Evolutionary conservation across 78 protist species (phyloP), one percentile per base, ranked within the genome.

Genomic region (Chrysochromulina parva): DNA sequence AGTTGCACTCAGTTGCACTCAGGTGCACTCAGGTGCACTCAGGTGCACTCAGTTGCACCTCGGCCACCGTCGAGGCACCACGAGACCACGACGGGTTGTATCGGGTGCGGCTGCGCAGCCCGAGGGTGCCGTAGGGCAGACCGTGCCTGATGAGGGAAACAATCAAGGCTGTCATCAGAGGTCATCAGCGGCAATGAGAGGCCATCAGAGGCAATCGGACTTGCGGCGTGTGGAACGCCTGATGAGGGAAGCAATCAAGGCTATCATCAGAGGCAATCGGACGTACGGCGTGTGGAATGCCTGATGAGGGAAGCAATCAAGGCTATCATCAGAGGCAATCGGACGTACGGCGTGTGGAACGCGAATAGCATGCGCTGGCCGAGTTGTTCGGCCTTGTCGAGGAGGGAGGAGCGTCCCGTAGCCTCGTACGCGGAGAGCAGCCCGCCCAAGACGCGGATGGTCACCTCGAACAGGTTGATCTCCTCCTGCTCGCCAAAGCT

Each of bases 401-500:
- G 76, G 82, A 92, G 90, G 3, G 85, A 0, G 20, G 4, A 1
- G 52, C 95, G 96, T n/a, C 50, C 85, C 20, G 98, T 90, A 22
- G 96, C 81, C 28, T 73, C 91, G 89, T 97, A 92, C 52, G 96
- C 94, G 28, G 95, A 5, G 38, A 97, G 88, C 53, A 96, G 93
- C 14, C 95, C 96, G 13, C 98, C 98, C 24, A 97, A 57, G n/a
- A 91, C 50, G 74, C 98, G 90, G 84, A 97, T 97, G 58, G 90
- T 95, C 26, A 95, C 69, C 78, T 69, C 78, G 73, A 81, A 62
- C 53, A 94, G 90, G 55, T 88, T 74, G 57, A 28, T 58, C 53
- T 53, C 71, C 85, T 57, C 69, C 14, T 71, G 55, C 78, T 69
- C 78, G 47, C 86, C 91, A 47, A 88, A 90, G 59, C 1, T 0